Percentiles rank a stretch among this genome's conserved stretches.
These are phyloP conservation scores for Phyllosticta citrichinensis DNA, from an alignment of 2,329 filamentous ascomycete genomes.

Conservation along the genomic window DNA sequence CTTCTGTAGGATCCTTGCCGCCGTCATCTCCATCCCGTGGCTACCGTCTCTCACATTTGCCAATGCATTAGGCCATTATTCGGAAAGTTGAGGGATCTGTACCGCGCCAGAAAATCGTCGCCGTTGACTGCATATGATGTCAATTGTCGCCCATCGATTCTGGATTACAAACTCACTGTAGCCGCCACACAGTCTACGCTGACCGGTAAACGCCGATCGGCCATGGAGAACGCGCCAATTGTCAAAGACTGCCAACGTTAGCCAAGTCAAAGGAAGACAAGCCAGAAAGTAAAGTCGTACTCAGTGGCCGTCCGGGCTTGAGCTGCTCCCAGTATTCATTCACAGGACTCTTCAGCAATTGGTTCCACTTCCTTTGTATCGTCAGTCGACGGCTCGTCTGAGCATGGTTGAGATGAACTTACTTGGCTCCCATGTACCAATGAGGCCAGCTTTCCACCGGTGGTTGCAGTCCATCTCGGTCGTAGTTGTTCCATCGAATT, in stretches of 20 bases:
- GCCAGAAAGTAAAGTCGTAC: constrained; percentile 39
- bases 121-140: constrained; percentile 12
- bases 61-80: neutral
- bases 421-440: constrained; percentile 70
- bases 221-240: constrained; percentile 95
- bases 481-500: constrained; percentile 89
- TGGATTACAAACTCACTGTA: constrained; percentile 56
- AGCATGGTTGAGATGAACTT: constrained; percentile 4
- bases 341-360: constrained; percentile 53
- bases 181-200: constrained; percentile 78
- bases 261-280: neutral
- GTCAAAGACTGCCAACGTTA: constrained; percentile 60
- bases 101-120: constrained; percentile 15
- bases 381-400: neutral
- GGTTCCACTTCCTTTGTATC: constrained; percentile 51
- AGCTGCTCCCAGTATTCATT: constrained; percentile 75
- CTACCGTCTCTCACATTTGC: no score
- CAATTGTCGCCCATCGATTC: neutral
- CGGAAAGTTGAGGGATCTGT: constrained; percentile 2
- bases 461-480: constrained; percentile 59
- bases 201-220: constrained; percentile 69
- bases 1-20: no score
- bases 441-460: constrained; percentile 41
- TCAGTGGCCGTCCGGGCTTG: constrained; percentile 63
- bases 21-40: neutral